Evolutionary conservation across 2,329 filamentous ascomycete genomes (phyloP).

Genomic region (Thermothelomyces thermophilus): DNA sequence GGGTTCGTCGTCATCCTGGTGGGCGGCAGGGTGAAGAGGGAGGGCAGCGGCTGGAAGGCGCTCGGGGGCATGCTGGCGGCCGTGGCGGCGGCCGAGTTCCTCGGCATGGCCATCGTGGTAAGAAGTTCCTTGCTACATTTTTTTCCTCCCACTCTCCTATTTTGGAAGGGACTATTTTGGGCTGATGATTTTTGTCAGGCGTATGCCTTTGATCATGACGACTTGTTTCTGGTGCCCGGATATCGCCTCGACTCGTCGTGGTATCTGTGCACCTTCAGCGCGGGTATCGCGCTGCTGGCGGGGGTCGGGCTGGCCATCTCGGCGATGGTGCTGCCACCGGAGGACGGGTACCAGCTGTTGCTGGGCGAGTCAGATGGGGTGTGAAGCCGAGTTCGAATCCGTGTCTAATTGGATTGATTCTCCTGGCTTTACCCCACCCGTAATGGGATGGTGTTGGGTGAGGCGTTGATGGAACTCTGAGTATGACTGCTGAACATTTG

Average conservation of each 20-base stretch:
- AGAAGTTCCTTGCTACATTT: constrained; percentile 31
- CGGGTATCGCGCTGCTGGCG: constrained; percentile 44
- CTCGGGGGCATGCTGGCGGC: constrained; percentile 58
- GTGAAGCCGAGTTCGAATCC: not conserved
- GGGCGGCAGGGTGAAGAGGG: constrained; percentile 73
- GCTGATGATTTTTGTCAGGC: constrained; percentile 46
- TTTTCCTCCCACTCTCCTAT: not conserved
- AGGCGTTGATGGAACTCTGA: not conserved
- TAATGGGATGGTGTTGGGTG: not conserved
- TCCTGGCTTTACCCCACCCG: too few species aligned
- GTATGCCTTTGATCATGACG: constrained; percentile 75
- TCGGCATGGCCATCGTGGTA: constrained; percentile 78
- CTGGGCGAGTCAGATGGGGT: constrained; percentile 33
- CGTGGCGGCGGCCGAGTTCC: constrained; percentile 63
- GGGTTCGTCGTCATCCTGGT: constrained; percentile 69
- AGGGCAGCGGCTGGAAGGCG: constrained; percentile 70
- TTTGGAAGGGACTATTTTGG: not conserved
- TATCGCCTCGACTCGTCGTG: constrained; percentile 78
- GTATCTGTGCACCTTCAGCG: constrained; percentile 59
- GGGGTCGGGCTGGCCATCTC: constrained; percentile 58
- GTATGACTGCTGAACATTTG: too few species aligned
- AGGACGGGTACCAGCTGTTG: constrained; percentile 84
- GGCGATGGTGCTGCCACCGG: constrained; percentile 64
- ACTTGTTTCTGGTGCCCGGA: constrained; percentile 70
- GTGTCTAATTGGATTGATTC: not conserved